Base-by-base conservation (phyloP, 768 basidiomycete species). In the Tubosaeta brunneosetosa region DNA sequence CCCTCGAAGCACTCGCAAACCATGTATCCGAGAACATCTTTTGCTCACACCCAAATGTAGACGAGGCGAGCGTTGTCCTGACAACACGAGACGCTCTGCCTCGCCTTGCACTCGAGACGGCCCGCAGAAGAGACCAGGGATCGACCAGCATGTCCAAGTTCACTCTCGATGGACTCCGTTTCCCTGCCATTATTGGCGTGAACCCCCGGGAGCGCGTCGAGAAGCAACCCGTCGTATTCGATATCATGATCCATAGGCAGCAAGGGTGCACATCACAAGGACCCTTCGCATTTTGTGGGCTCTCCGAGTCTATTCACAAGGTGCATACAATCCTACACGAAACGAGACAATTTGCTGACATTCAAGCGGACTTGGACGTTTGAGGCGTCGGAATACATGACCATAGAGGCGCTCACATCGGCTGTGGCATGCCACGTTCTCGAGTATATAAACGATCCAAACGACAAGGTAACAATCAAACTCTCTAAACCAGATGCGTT, bases 401-500 rank as follows among this genome's bases (percentile, higher is more conserved):
- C 88, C 0, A 69, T 91, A 38, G 89, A 92, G 64, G 80, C 86
- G 1, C 70, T 91, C n/a, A 76, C 79, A 4, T 81, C 85, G 6
- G 71, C 70, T 16, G 73, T 84, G 17, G 80, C 86, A 0, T 64
- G 70, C 11, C 70, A 75, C 37, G 69, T 78, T 1, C 72, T 88
- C 14, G 45, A 61, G 11, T 47, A 45, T 29, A 69, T 67, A 8
- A 59, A 60, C 10, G 49, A 57, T 11, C 44, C 52, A 2, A 41
- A 58, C 0, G 60, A 64, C 33, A 44, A 51, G 3, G 73, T 86
- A 10, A 77, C 75, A 1, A 74, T 91, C 25, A 74, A 77, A n/a
- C 74, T 81, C 8, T 78, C 82, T 7, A 94, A 94, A 64, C 86
- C 88, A 11, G 78, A 77, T 31, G 90, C 89, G 0, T 66, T 93